phyloP scores from a whole-genome alignment of 1,139 yeast species.

The Diutina catenulata region DNA sequence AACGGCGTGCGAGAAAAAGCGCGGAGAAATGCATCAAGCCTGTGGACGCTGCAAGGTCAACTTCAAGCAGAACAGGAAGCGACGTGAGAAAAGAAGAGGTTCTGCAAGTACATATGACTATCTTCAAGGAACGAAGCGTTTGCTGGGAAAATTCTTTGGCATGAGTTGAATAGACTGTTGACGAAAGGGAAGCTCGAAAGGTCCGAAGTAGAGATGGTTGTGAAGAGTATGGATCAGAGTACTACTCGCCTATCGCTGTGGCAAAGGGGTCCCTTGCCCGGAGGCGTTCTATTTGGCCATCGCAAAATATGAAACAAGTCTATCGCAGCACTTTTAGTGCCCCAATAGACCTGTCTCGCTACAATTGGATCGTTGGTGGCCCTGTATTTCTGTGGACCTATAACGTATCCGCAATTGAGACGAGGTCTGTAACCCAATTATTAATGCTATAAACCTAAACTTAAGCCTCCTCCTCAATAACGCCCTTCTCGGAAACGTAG shows the following conservation, averaged over 20 bases:
- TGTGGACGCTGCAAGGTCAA: not conserved
- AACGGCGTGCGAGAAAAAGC: too few relatives aligned
- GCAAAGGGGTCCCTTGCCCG: too few relatives aligned
- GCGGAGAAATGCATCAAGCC: not conserved
- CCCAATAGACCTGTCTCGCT: constrained; percentile 5
- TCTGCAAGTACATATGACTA: not conserved
- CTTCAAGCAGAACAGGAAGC: not conserved
- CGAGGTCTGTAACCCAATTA: constrained; percentile 21
- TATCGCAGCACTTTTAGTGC: too few relatives aligned
- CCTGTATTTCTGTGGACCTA: constrained; percentile 41
- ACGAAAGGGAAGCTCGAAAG: too few relatives aligned
- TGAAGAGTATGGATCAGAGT: too few relatives aligned
- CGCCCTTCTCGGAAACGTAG: constrained; percentile 95
- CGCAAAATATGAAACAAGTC: too few relatives aligned
- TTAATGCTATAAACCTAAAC: constrained; percentile 12
- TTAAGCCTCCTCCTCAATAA: constrained; percentile 58
- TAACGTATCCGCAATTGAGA: constrained; percentile 40
- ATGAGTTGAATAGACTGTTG: too few relatives aligned
- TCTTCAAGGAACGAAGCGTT: too few relatives aligned
- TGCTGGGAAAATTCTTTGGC: too few relatives aligned
- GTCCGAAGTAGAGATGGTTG: too few relatives aligned
- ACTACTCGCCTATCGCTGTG: too few relatives aligned
- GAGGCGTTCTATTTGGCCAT: too few relatives aligned
- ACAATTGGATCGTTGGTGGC: constrained; percentile 45
- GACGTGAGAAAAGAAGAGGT: not conserved